Evolutionary conservation across 805 yeast genomes (phyloP), one percentile per base, ranked within the genome.

Genomic region (Henningerozyma blattae): DNA sequence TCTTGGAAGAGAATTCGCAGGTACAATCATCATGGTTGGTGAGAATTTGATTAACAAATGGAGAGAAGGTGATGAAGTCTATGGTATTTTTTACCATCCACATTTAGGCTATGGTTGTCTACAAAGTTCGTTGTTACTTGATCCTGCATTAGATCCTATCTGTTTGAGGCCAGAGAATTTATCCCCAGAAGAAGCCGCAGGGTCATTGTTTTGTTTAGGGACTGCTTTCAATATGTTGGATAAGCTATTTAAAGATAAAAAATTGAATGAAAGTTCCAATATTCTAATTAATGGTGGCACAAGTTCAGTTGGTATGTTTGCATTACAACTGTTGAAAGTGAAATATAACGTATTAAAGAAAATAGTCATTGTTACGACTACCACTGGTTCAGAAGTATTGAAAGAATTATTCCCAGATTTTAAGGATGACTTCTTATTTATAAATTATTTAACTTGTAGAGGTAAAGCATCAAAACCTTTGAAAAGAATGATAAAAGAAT

Each of bases 271-370:
- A 4, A 60, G 61, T 8, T 56, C 72, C 1, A 68, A 67, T 36
- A 69, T 83, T 3, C 61, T 82, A 30, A 62, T 85, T 28, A 64
- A 81, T 39, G 95, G 95, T 34, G 93, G 81, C 14, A 75, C 83
- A 2, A 72, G 93, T 2, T 63, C 76, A n/a, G 82, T 80, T 8
- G 94, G 91, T 2, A 54, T 72, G 38, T 67, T 64, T 55, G 67
- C 69, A 4, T 62, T 75, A 22, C 86, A 78, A 50, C 46, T 82
- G 18, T 67, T 77, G 15, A 77, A 70, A 49, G 47, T 64, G 17
- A 54, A 61, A 40, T 71, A 62, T 43, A 59, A 67, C n/a, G 70
- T 75, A 9, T 47, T 50, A 14, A 56, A 58, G 28, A 64, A 64
- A 30, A 64, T 84, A n/a, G 73, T 72, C 1, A 70, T 69, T 2